Base-by-base conservation (phyloP, 495 filamentous ascomycete genomes). In the Astrothelium macrocarpum region DNA sequence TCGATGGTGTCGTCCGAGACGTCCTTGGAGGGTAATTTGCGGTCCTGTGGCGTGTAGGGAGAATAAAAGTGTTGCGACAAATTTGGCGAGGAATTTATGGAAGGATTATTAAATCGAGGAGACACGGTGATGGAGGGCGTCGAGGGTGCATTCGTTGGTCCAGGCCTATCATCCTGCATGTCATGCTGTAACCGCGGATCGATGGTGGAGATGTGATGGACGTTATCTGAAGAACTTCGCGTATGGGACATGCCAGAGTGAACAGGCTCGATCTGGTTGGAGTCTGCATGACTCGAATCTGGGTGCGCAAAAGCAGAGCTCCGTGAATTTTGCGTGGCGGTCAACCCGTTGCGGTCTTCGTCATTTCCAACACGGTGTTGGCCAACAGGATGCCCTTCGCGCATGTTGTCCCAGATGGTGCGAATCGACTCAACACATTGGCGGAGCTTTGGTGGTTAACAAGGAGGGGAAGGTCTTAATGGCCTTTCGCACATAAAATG, bases 1-100 rank as follows among this genome's bases (percentile, higher is more conserved):
- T 95, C 91, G 64, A 98, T 85, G 2, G 84, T 87, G 11, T 83
- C 82, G 68, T 86, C 83, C 3, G 83, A 87, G 12, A 96, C 84
- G 53, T 85, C 81, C 34, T 80, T 82, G 25, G 87, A 80, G 25
- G 94, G 94, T 39, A 96, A 75, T 31, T 73, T 58, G 43, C 78
- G 74, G 62, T 80, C 73, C 46, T 28, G 61, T 0, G 71, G 72
- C 28, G 64, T 64, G 32, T 64, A 75, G 31, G 45, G 20, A n/a
- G 20, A 31, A 29, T 28, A 56, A 25, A 56, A 56, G 2, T 26
- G 25, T 25, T 56, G 49, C 25, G 12, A 25, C 16, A 56, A 11
- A 20, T 29, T 56, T 29, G 49, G 49, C 9, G 49, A 56, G 29
- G 49, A 29, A 29, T 20, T 56, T 9, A 56, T 10, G 12, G 49